Evolutionary conservation across 805 yeast species (phyloP).

Genomic region (Lipomyces anomalus): DNA sequence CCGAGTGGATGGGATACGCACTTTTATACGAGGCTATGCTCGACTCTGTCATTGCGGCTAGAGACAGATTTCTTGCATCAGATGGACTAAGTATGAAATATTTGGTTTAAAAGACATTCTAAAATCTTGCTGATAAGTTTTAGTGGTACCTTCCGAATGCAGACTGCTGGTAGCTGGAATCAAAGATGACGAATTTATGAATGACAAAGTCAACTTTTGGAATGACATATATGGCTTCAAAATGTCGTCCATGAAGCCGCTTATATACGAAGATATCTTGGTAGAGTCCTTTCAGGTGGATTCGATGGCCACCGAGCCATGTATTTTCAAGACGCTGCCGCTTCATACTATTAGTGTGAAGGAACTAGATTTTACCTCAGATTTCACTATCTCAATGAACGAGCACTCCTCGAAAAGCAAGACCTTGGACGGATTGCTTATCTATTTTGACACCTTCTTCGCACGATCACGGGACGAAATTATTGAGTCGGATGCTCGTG

Average conservation of each 20-base stretch:
- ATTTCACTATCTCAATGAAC: too few species aligned
- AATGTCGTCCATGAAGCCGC: slow-evolving; percentile 72
- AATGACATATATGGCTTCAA: slow-evolving; percentile 94
- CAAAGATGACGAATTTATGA: slow-evolving; percentile 88
- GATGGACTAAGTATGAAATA: slow-evolving; percentile 74
- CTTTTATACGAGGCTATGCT: slow-evolving; percentile 94
- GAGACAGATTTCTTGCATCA: slow-evolving; percentile 72
- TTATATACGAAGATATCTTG: slow-evolving; percentile 55
- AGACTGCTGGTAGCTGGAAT: slow-evolving; percentile 83
- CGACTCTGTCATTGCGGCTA: slow-evolving; percentile 89
- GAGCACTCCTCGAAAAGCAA: too few species aligned
- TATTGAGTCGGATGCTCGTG: slow-evolving; percentile 21
- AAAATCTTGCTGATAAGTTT: too few species aligned
- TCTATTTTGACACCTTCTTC: slow-evolving; percentile 86
- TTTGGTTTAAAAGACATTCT: too few species aligned
- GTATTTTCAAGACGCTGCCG: slow-evolving; percentile 65
- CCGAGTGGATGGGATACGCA: slow-evolving; percentile 99
- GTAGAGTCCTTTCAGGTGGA: slow-evolving; percentile 67
- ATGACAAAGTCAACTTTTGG: slow-evolving; percentile 91
- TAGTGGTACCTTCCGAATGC: slow-evolving; percentile 84
- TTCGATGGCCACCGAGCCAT: slow-evolving; percentile 55
- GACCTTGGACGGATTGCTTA: slow-evolving; percentile 67
- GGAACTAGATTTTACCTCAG: slow-evolving; percentile 65
- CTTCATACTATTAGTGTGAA: slow-evolving; percentile 69
- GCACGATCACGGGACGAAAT: slow-evolving; percentile 37